Evolutionary conservation across 768 basidiomycete genomes (phyloP).

Genomic region (Lactarius pseudohatsudake): DNA sequence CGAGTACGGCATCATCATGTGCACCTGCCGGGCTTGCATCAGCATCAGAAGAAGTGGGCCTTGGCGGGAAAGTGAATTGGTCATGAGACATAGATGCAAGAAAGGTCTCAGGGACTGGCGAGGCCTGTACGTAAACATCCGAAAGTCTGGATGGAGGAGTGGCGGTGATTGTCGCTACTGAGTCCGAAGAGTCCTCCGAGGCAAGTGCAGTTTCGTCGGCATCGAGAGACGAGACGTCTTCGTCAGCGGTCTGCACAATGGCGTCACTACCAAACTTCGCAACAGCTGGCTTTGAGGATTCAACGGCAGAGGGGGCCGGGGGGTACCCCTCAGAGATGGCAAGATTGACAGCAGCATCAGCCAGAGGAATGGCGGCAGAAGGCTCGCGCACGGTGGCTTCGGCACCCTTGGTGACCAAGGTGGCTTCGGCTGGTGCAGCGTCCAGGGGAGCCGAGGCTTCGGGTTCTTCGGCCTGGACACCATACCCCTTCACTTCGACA

Average conservation of each 20-base stretch:
- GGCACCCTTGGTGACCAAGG: not conserved
- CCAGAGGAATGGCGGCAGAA: not conserved
- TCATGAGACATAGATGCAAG: constrained; percentile 17
- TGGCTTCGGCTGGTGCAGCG: not conserved
- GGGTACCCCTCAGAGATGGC: constrained; percentile 10
- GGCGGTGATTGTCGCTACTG: not conserved
- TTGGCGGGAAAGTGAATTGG: constrained; percentile 23
- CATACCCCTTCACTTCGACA: no score
- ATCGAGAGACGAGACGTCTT: not conserved
- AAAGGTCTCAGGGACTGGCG: constrained; percentile 5
- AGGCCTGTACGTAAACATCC: not conserved
- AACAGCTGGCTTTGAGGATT: not conserved
- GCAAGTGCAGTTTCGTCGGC: not conserved
- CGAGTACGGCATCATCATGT: constrained; percentile 15
- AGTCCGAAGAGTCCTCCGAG: constrained; percentile 6
- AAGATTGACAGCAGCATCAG: constrained; percentile 4
- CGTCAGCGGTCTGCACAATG: not conserved
- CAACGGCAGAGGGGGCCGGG: not conserved
- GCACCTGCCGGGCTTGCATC: not conserved
- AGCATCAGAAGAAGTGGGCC: not conserved
- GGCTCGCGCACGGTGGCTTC: not conserved
- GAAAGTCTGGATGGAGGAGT: not conserved
- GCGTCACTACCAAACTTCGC: not conserved
- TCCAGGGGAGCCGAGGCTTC: not conserved
- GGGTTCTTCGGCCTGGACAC: no score